phyloP scores from a whole-genome alignment of 495 filamentous ascomycete genomes.

The Penicillium paradoxum region DNA sequence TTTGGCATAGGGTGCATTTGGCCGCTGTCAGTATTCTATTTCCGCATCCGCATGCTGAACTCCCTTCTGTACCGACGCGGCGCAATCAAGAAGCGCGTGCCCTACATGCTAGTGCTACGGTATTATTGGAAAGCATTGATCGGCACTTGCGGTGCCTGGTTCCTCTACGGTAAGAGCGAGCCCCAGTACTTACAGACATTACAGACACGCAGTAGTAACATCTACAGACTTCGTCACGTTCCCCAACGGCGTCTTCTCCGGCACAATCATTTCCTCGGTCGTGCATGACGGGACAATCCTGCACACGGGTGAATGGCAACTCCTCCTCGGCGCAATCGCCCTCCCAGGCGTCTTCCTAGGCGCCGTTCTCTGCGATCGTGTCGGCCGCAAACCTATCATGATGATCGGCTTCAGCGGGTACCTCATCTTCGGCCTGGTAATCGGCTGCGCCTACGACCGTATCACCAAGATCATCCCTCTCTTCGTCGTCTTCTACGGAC shows the following conservation, averaged over 20 bases:
- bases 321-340: conserved; percentile 42
- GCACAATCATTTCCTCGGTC: conserved; percentile 43
- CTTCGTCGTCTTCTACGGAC: conserved; percentile 51
- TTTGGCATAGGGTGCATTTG: conserved; percentile 49
- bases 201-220: neutral
- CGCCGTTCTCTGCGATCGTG: conserved; percentile 39
- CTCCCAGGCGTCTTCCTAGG: conserved; percentile 50
- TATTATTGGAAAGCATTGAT: conserved; percentile 49
- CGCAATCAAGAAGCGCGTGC: conserved; percentile 43
- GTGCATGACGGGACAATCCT: conserved; percentile 33
- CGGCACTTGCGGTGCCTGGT: conserved; percentile 48
- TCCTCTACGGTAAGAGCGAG: conserved; percentile 39
- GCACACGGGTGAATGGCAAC: conserved; percentile 45
- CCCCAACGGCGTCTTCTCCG: conserved; percentile 48
- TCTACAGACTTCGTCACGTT: conserved; percentile 36
- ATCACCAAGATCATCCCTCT: conserved; percentile 47
- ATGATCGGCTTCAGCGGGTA: conserved; percentile 52
- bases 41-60: conserved; percentile 50
- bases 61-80: conserved; percentile 46
- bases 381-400: conserved; percentile 50
- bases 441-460: conserved; percentile 44
- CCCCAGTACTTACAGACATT: too few relatives aligned
- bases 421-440: conserved; percentile 48
- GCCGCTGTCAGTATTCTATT: conserved; percentile 49
- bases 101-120: conserved; percentile 39